Evolutionary conservation across 371 early-diverging fungal genomes (phyloP), one percentile per base, ranked within the genome.

Genomic region (Actinomortierella wolfii): DNA sequence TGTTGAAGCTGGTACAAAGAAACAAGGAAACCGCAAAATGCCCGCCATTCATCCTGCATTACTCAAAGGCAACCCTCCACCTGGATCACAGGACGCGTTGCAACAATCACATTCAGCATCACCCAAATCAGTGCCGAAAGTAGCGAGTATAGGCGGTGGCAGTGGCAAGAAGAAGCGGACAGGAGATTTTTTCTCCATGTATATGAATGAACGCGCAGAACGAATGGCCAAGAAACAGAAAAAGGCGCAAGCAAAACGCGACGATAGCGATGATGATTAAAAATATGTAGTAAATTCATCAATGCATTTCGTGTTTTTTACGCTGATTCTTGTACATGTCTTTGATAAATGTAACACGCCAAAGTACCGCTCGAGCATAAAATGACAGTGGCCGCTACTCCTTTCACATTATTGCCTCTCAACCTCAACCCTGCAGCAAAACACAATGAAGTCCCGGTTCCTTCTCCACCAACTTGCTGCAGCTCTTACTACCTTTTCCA

Each of bases 181-280:
- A 25, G 79, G 79, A 15, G 86, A 86, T 40, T 86, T 86, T 45
- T 70, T 86, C 46, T 83, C 82, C 4, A 79, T 78, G 78, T 83
- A 82, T 68, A 64, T 84, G 54, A 75, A 76, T 14, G 83, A 83
- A 56, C 64, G 85, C n/a, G 78, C 79, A 3, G 59, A 61, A 26
- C 83, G 78, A 52, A 83, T 81, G 77, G 82, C 81, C 17, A 83
- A 81, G 51, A 83, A 82, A 65, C 79, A 83, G 54, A 81, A 77
- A 59, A 67, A 69, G 56, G 45, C 15, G 21, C 54, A 48, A 17
- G 66, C 51, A 1, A 67, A 63, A 17, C 29, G 42, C 8, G 67
- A 67, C 26, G 46, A 67, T 0, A 67, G 66, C 15, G 67, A 62
- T 25, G 56, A 56, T 47, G 57, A 64, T 44, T 49, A 39, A 56